A percentile compares a stretch with the other conserved stretches of the same genome.
Evolutionary conservation across 169 alveolate species (phyloP).

Genomic region (Plasmodium ovale): DNA sequence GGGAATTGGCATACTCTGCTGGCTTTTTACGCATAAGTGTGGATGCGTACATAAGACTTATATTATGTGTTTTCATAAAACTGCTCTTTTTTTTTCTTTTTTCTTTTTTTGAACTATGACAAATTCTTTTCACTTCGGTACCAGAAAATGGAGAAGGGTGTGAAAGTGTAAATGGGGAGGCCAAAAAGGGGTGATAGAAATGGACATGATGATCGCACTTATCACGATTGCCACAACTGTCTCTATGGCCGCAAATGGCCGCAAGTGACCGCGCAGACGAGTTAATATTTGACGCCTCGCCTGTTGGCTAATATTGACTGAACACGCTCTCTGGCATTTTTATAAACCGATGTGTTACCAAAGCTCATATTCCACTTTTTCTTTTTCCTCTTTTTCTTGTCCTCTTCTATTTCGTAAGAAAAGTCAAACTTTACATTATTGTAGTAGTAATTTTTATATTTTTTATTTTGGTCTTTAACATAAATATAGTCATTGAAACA

Average conservation of each 20-base stretch:
- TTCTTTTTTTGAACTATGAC: not conserved
- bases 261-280: too few relatives aligned
- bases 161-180: not conserved
- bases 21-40: too few relatives aligned
- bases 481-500: not conserved
- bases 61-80: too few relatives aligned
- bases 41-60: too few relatives aligned
- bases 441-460: constrained; percentile 56
- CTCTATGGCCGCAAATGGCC: not conserved
- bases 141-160: not conserved
- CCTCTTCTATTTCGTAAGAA: constrained; percentile 51
- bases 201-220: too few relatives aligned
- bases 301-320: constrained; percentile 39
- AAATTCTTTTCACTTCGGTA: not conserved
- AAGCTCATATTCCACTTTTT: constrained; percentile 24
- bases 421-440: constrained; percentile 58
- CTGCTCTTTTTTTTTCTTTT: not conserved
- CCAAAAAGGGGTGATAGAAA: not conserved
- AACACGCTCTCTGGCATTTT: constrained; percentile 61
- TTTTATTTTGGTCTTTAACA: constrained; percentile 33
- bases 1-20: too few relatives aligned
- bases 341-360: constrained; percentile 20
- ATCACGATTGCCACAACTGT: too few relatives aligned
- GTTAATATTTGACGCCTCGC: constrained; percentile 28
- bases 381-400: constrained; percentile 15